These are phyloP conservation scores for Brassica cretica DNA, from an alignment of 345 rosid species.

Conservation along the genomic window DNA sequence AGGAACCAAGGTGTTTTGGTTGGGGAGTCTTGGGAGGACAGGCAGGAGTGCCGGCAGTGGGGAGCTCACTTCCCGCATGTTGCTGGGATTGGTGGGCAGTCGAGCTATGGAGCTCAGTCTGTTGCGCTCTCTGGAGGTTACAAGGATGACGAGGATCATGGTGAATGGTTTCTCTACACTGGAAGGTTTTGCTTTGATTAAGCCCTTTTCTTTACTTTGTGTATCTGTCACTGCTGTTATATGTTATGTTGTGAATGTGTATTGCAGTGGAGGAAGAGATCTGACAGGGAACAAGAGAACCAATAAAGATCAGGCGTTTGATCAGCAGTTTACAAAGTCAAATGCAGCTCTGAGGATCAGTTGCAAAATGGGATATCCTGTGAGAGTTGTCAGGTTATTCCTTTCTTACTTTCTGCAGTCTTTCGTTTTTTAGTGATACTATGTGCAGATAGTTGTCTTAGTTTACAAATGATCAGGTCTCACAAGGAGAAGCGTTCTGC, in stretches of 20 bases:
- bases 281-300: conserved; percentile 74
- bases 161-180: conserved; percentile 41
- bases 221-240: not conserved
- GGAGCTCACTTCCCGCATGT: conserved; percentile 82
- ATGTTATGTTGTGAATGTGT: conserved; percentile 10
- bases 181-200: conserved; percentile 28
- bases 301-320: conserved; percentile 66
- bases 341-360: conserved; percentile 75
- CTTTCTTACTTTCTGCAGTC: not conserved
- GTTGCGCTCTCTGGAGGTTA: conserved; percentile 84
- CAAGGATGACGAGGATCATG: conserved; percentile 79
- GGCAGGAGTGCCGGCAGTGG: conserved; percentile 71
- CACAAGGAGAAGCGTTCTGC: conserved; percentile 73
- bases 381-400: conserved; percentile 77
- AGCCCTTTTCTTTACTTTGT: not conserved
- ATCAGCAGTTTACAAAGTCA: conserved; percentile 55
- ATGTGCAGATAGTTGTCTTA: not conserved
- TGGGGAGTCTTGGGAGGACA: conserved; percentile 73
- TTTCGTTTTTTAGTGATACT: not conserved
- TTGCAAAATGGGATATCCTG: conserved; percentile 77
- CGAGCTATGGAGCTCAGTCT: conserved; percentile 69
- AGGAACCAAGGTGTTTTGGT: conserved; percentile 70
- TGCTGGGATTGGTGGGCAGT: conserved; percentile 79
- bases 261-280: conserved; percentile 79
- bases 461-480: conserved; percentile 47